These are phyloP conservation scores for Alternaria metachromatica DNA, from an alignment of 2,329 filamentous ascomycete species.

Conservation along the genomic window DNA sequence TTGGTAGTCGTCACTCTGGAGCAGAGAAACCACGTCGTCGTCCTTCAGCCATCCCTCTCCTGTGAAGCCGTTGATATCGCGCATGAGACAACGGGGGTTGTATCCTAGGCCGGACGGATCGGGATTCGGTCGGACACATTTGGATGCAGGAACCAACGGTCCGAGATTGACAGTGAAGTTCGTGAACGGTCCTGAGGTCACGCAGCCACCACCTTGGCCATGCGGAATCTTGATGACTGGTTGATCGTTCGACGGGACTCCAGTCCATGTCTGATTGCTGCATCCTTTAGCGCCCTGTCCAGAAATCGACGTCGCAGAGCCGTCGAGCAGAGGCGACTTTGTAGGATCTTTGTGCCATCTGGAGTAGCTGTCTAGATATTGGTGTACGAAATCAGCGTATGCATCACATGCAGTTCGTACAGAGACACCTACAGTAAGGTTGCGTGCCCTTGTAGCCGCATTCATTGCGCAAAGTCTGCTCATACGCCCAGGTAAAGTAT, in stretches of 20 bases:
- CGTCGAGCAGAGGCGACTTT: slow-evolving; percentile 62
- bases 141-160: slow-evolving; percentile 50
- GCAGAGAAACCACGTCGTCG: slow-evolving; percentile 18
- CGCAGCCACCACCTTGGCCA: slow-evolving; percentile 62
- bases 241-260: slow-evolving; percentile 25
- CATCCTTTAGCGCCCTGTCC: slow-evolving; percentile 52
- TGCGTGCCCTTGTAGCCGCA: slow-evolving; percentile 36
- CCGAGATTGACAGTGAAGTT: slow-evolving; percentile 54
- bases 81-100: slow-evolving; percentile 49
- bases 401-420: not conserved
- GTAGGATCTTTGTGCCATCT: slow-evolving; percentile 29
- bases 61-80: slow-evolving; percentile 37
- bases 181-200: slow-evolving; percentile 59
- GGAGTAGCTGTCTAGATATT: slow-evolving; percentile 24
- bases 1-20: slow-evolving; percentile 15
- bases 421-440: slow-evolving; percentile 8
- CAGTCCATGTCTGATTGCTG: slow-evolving; percentile 26
- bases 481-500: slow-evolving; percentile 33
- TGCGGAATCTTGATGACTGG: slow-evolving; percentile 50
- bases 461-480: slow-evolving; percentile 34
- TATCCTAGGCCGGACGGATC: slow-evolving; percentile 37
- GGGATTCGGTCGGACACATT: slow-evolving; percentile 36
- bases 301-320: slow-evolving; percentile 54
- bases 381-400: not conserved
- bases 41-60: slow-evolving; percentile 17